Evolutionary conservation across 83 land plant genomes (phyloP), one percentile per base, ranked within the genome.

Genomic region (Picea abies): DNA sequence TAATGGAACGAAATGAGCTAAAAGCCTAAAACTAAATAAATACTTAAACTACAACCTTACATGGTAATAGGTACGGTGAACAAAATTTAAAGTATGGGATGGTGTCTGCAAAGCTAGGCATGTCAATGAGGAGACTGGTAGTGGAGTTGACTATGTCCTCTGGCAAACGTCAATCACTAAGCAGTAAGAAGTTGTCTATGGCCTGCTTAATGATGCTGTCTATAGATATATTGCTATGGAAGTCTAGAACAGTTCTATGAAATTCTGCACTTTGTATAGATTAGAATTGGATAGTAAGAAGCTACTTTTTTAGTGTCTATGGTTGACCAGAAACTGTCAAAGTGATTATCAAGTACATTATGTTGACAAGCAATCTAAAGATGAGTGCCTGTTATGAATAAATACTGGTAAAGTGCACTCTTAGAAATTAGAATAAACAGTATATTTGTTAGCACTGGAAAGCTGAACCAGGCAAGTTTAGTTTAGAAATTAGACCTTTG

Each of bases 401-500:
- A 32, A 11, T 70, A 19, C 49, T 70, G 47, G 75, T 20, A 16
- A 39, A 70, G 41, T 70, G 75, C 49, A 5, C n/a, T 70, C 15
- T 56, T 56, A 56, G 60, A 56, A 56, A 70, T 32, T 73, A 70
- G 14, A 47, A 23, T 73, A 41, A 22, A 20, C 44, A 44, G 47
- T 44, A 73, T 49, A 41, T 14, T 68, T 73, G 52, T 47, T 9
- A 73, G 25, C n/a, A 44, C 4, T n/a, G 23, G 56, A 44, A 44
- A 73, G 58, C 58, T 44, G 77, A 73, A 47, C 29, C 22, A 73
- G 44, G 52, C 15, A 73, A 44, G 77, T 73, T 44, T 47, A 70
- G 10, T 35, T 70, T 56, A 56, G 60, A 56, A 12, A 56, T 56
- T 56, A 56, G 60, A 56, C 19, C 39, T 37, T 19, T 68, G 20